Percentiles rank a stretch among this genome's conserved stretches.
These are phyloP conservation scores for Ramularia endophylla DNA, from an alignment of 2,329 filamentous ascomycete species.

Conservation along the genomic window DNA sequence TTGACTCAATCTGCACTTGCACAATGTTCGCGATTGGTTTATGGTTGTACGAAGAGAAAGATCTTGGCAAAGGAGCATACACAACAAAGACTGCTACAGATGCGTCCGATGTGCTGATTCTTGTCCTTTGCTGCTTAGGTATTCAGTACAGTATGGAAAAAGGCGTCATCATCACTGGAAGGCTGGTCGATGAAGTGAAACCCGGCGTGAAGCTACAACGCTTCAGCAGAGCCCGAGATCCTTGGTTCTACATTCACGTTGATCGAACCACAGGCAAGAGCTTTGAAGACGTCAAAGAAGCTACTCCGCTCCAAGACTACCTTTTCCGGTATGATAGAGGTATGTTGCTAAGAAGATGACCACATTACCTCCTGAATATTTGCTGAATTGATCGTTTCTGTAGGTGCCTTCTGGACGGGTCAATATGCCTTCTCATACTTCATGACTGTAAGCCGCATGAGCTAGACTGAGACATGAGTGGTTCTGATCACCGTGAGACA, in stretches of 20 bases:
- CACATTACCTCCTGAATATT: too few species aligned
- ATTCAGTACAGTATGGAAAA: conserved; percentile 43
- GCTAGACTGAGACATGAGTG: too few species aligned
- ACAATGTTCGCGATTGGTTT: too few species aligned
- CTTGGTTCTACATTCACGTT: conserved; percentile 70
- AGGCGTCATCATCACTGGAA: conserved; percentile 40
- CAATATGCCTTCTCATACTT: conserved; percentile 57
- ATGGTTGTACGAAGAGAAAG: too few species aligned
- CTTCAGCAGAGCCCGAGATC: conserved; percentile 56
- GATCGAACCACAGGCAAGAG: conserved; percentile 30
- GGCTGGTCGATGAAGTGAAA: conserved; percentile 28
- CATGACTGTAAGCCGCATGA: conserved; percentile 27
- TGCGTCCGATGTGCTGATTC: too few species aligned
- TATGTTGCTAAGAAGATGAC: too few species aligned
- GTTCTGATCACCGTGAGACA: too few species aligned
- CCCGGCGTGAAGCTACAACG: conserved; percentile 26
- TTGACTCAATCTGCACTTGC: too few species aligned
- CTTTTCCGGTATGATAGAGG: conserved; percentile 58
- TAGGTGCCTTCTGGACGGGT: conserved; percentile 57
- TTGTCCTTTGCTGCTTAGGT: too few species aligned
- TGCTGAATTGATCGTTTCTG: too few species aligned
- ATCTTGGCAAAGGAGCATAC: too few species aligned
- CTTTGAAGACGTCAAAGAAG: conserved; percentile 7
- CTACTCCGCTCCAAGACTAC: conserved; percentile 47
- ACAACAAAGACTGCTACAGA: too few species aligned